Evolutionary conservation across 2,329 filamentous ascomycete species (phyloP), one percentile per base, ranked within the genome.

Genomic region (Pseudophaeomoniella oleicola): DNA sequence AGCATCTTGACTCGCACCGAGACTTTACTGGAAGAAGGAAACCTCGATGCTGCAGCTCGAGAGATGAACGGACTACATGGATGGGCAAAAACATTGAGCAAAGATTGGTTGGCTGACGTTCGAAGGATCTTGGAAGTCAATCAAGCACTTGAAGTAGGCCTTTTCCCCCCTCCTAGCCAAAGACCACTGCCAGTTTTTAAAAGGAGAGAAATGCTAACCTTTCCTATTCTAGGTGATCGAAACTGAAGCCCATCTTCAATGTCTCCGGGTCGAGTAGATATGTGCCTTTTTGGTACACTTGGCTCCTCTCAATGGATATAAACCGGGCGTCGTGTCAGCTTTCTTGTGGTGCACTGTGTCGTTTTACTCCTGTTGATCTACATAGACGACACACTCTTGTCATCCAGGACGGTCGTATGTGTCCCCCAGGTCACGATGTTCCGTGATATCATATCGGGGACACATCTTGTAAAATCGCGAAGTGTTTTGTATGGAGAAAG

Each of bases 1-100:
- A 92, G 86, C 51, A 79, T 96, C 41, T 71, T 98, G 33, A 82
- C 83, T 2, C 72, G 90, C 44, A 88, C 90, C 1, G 87, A 98
- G 62, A 86, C 78, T 5, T 72, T 85, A 48, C 71, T 98, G 14
- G 87, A 98, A 63, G 85, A 96, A 62, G 90, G 90, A 15, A 79
- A 94, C 52, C 62, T 98, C 39, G 90, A 98, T 57, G 78, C 72
- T 37, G 90, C 90, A 2, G 87, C 90, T 11, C 71, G 90, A 45
- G 90, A 98, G 64, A 90, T 98, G 80, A 98, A 96, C 55, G 75
- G 78, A 2, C 67, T 98, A 33, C 72, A 80, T 42, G 90, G 90
- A 16, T 98, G 90, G 90, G 87, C 88, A 34, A 94, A 90, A 70
- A 88, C 87, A 30, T 63, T 98, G 54, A 92, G 84, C 60, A 78